Percentiles rank a stretch among this genome's conserved stretches.
phyloP scores from a whole-genome alignment of 2,329 filamentous ascomycete species.

The Aureobasidium vineae region DNA sequence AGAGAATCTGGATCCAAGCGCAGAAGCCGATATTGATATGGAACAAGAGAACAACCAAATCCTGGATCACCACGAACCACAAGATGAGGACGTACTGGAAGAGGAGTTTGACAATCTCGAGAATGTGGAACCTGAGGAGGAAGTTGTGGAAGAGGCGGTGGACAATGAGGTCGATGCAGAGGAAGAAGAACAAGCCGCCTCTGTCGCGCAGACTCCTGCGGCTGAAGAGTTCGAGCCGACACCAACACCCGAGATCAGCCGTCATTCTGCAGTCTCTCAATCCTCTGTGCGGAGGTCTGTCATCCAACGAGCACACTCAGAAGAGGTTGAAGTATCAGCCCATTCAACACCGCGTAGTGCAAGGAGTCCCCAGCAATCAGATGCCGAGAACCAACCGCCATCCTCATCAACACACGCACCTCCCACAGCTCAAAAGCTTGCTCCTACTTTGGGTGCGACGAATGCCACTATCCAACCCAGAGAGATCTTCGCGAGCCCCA shows the following conservation, averaged over 20 bases:
- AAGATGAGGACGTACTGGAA: constrained; percentile 11
- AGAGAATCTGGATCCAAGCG: background rate
- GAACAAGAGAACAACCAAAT: background rate
- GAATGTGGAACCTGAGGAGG: background rate
- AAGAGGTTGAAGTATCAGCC: constrained; percentile 55
- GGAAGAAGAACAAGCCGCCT: constrained; percentile 16
- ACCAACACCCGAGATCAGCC: constrained; percentile 34
- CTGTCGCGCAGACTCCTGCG: constrained; percentile 28
- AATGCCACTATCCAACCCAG: constrained; percentile 18
- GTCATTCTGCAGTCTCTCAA: constrained; percentile 10
- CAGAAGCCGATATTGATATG: constrained; percentile 16
- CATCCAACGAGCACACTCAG: constrained; percentile 42
- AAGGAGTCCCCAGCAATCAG: constrained; percentile 60
- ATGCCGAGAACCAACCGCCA: constrained; percentile 76
- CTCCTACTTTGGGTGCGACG: constrained; percentile 38
- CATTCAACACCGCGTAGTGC: constrained; percentile 59
- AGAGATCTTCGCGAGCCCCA: constrained; percentile 32
- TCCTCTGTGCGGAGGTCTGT: constrained; percentile 15
- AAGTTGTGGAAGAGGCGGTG: background rate
- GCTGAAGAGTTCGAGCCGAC: constrained; percentile 41
- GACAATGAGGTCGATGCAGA: constrained; percentile 1
- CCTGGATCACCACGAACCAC: background rate
- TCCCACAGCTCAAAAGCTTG: constrained; percentile 23
- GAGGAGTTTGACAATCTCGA: constrained; percentile 19
- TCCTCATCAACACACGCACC: constrained; percentile 49